Evolutionary conservation across 306 rosid species (phyloP), one percentile per base, ranked within the genome.

Genomic region (Acacia crassicarpa): DNA sequence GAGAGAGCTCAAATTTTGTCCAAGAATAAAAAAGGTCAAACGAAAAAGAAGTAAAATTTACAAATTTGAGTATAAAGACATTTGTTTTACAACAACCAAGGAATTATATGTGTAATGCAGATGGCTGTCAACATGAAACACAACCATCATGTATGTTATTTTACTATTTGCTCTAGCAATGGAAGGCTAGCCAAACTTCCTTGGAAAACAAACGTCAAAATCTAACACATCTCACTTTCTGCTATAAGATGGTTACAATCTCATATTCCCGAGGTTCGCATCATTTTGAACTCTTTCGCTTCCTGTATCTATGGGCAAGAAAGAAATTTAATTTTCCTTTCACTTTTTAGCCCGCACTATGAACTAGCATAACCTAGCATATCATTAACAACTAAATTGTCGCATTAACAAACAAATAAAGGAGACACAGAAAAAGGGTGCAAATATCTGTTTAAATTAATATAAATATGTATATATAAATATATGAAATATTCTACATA

Each of bases 341-440:
- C 86, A 75, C 68, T 77, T 76, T 68, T n/a, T 62, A 82, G 45
- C 46, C 72, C 65, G 77, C 46, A 22, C 53, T 40, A 58, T 71
- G 30, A 38, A 82, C n/a, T 4, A 16, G 62, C 72, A 65, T 68
- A 63, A 56, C 44, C 74, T 56, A 66, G 56, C 53, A 35, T 53
- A 43, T 49, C 45, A 76, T 10, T 11, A 79, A 45, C 84, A 82
- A 76, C 66, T 53, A 61, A 53, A 65, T 41, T 38, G 56, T 46
- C 46, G 58, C 7, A 54, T 17, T 53, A 44, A 54, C 74, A 75
- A 33, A 75, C 40, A 68, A 41, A 82, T 70, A 25, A 56, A n/a
- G 56, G 63, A 51, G 53, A 82, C 3, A 44, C 11, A 58, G 33
- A 67, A 23, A 76, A 76, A 70, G 45, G 27, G 49, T 74, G 80